Percentiles rank a stretch among this genome's conserved stretches.
phyloP scores from a whole-genome alignment of 2,329 filamentous ascomycete genomes.

The Pyricularia sp. region DNA sequence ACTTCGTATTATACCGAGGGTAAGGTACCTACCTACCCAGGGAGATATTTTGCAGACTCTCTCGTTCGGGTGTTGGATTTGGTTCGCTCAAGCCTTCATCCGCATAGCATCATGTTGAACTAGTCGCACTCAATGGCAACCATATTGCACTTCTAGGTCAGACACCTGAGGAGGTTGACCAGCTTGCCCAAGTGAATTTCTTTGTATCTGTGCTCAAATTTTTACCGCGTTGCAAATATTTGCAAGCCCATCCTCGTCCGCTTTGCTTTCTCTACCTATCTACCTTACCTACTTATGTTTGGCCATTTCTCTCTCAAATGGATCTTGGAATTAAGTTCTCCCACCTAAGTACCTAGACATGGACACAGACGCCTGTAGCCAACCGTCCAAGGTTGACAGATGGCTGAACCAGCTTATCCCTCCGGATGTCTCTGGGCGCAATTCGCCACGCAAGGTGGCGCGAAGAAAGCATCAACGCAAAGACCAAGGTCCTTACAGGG shows the following conservation, averaged over 20 bases:
- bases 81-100: background rate
- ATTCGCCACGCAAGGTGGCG: background rate
- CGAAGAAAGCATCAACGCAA: background rate
- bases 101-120: background rate
- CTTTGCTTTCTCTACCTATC: background rate
- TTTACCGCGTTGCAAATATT: background rate
- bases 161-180: background rate
- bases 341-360: background rate
- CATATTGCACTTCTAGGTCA: background rate
- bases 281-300: background rate
- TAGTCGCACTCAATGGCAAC: too few species aligned
- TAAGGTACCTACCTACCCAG: background rate
- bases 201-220: background rate
- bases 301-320: background rate
- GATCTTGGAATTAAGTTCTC: background rate
- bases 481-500: background rate
- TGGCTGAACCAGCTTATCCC: background rate
- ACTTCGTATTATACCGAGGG: too few species aligned
- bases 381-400: background rate
- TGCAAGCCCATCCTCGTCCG: background rate
- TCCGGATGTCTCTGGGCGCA: background rate
- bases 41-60: background rate
- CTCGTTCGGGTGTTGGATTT: background rate
- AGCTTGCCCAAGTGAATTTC: background rate
- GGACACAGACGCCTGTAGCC: background rate